These are phyloP conservation scores for Physcomitrellopsis africana DNA, from an alignment of 225 moss, liverwort and hornwort genomes.

Conservation along the genomic window DNA sequence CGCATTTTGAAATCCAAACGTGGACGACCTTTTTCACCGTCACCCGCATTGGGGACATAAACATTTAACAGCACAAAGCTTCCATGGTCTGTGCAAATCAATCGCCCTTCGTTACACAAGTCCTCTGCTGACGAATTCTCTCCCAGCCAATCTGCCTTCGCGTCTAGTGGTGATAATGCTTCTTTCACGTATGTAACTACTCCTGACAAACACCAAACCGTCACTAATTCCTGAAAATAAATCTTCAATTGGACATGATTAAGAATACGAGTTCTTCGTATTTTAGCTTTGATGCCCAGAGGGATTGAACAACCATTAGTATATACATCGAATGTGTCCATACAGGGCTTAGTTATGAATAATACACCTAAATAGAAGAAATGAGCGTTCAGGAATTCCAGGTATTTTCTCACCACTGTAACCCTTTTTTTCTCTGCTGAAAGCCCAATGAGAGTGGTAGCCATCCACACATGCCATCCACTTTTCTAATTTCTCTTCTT, in stretches of 20 bases:
- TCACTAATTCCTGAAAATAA: slow-evolving; percentile 21
- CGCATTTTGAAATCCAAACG: slow-evolving; percentile 79
- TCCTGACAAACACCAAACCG: slow-evolving; percentile 46
- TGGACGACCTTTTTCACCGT: slow-evolving; percentile 64
- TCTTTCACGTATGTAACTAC: slow-evolving; percentile 85
- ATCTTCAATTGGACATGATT: neutral
- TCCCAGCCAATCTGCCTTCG: slow-evolving; percentile 75
- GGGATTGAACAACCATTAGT: slow-evolving; percentile 1
- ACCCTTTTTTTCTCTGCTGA: slow-evolving; percentile 77
- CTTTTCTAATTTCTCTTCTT: slow-evolving; percentile 84
- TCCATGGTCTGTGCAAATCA: slow-evolving; percentile 79
- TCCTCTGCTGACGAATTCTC: slow-evolving; percentile 42
- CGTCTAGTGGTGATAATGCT: slow-evolving; percentile 62
- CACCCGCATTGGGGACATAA: slow-evolving; percentile 85
- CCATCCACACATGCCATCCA: slow-evolving; percentile 87
- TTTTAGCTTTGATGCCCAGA: slow-evolving; percentile 7
- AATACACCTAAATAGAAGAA: neutral
- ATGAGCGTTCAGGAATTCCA: neutral
- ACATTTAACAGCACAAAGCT: slow-evolving; percentile 82
- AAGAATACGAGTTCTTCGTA: neutral
- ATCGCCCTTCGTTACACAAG: slow-evolving; percentile 74
- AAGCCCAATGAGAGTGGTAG: slow-evolving; percentile 85
- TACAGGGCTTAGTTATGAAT: neutral
- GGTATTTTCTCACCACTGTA: slow-evolving; percentile 66
- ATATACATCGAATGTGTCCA: neutral